Evolutionary conservation across 306 rosid species (phyloP).

Genomic region (Crataegus laevigata): DNA sequence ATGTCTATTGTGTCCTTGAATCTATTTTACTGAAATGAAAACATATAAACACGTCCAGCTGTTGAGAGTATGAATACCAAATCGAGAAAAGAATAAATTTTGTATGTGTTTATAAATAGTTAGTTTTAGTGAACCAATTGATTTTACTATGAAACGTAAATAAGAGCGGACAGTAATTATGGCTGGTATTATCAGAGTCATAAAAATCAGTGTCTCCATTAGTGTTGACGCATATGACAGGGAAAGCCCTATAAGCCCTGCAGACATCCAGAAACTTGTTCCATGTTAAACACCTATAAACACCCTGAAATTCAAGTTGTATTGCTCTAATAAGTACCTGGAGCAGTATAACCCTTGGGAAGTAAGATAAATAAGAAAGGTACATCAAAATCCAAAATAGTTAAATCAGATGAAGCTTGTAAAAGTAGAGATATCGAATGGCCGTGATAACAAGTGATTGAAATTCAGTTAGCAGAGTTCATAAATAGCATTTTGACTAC

Average conservation of each 20-base stretch:
- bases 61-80: no score
- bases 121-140: no score
- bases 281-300: not conserved
- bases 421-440: not conserved
- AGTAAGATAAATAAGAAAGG: conserved; percentile 56
- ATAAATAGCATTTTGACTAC: conserved; percentile 10
- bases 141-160: no score
- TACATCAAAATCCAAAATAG: conserved; percentile 64
- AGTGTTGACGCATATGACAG: conserved; percentile 61
- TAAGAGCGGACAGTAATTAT: no score
- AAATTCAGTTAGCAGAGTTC: no score
- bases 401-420: conserved; percentile 84
- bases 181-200: conserved; percentile 1
- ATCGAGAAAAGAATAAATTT: no score
- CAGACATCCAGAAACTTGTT: conserved; percentile 8
- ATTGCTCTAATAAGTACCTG: conserved; percentile 29
- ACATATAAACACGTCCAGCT: no score
- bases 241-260: conserved; percentile 73
- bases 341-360: conserved; percentile 49
- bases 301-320: not conserved
- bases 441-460: not conserved
- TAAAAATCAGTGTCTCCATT: conserved; percentile 27
- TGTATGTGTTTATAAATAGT: no score
- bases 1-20: no score
- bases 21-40: no score